Evolutionary conservation across 768 basidiomycete genomes (phyloP).

Genomic region (Suillus subaureus): DNA sequence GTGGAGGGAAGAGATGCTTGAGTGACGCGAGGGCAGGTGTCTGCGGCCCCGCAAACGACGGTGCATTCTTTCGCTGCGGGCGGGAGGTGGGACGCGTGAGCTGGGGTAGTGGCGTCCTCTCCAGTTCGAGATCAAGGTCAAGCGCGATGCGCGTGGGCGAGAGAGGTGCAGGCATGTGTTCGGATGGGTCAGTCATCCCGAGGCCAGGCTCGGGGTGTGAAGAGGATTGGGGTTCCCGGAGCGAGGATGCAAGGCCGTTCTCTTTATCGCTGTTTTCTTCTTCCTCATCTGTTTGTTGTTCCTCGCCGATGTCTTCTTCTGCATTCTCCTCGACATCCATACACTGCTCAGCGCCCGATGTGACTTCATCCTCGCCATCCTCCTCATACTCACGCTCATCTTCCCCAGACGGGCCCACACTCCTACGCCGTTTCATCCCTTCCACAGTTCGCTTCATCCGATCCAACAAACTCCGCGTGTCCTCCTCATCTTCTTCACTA

Average conservation of each 20-base stretch:
- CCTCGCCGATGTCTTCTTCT: slow-evolving; percentile 14
- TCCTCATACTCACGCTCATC: slow-evolving; percentile 31
- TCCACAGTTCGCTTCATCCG: slow-evolving; percentile 41
- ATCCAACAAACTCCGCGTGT: slow-evolving; percentile 37
- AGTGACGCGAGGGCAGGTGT: slow-evolving; percentile 34
- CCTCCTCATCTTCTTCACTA: slow-evolving; percentile 32
- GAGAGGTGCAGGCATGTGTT: slow-evolving; percentile 13
- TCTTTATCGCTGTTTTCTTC: slow-evolving; percentile 16
- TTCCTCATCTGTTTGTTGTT: slow-evolving; percentile 1
- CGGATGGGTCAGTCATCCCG: slow-evolving; percentile 16
- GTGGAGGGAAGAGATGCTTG: slow-evolving; percentile 33
- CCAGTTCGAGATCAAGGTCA: slow-evolving; percentile 4
- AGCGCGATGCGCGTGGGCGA: slow-evolving; percentile 2
- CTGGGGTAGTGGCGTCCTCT: slow-evolving; percentile 9
- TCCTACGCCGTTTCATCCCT: slow-evolving; percentile 34
- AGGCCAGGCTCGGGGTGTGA: neutral
- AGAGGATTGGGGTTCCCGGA: neutral
- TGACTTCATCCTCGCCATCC: slow-evolving; percentile 47
- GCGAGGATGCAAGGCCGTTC: slow-evolving; percentile 8
- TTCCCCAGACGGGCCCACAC: slow-evolving; percentile 22
- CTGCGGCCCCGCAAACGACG: slow-evolving; percentile 10
- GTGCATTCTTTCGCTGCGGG: neutral
- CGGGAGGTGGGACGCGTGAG: slow-evolving; percentile 3
- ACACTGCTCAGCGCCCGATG: slow-evolving; percentile 28
- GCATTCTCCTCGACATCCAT: slow-evolving; percentile 42